Evolutionary conservation across 2,329 filamentous ascomycete genomes (phyloP), one percentile per base, ranked within the genome.

Genomic region (Cercospora citrullina): DNA sequence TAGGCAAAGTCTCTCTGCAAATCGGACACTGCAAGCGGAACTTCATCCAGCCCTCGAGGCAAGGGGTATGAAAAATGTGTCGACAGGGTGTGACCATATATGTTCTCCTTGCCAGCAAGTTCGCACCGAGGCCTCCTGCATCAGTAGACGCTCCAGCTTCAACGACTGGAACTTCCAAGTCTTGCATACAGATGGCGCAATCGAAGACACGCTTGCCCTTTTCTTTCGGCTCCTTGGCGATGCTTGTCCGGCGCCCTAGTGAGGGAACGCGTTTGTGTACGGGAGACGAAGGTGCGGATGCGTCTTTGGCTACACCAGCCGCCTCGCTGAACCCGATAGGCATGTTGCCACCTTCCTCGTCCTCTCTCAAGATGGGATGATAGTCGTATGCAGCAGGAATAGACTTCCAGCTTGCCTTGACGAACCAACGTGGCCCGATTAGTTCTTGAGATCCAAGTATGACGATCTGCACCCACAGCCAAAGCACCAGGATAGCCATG

Each of bases 1-100:
- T 92, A 62, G 94, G 94, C 75, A 98, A 80, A 68, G 91, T 90
- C 81, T 97, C 94, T 73, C 95, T 86, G 80, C 95, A 98, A 72
- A 97, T 97, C 0, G 95, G 95, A 81, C 95, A 99, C 81, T 97
- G 93, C 75, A 99, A 80, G 67, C 94, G 84, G 78, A 96, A 93
- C 77, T 92, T 87, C 91, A 99, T 95, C 95, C 95, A 98, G 45
- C 93, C 93, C 81, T 98, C 94, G 73, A 99, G 82, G 79, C 95
- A 99, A 33, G 86, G 84, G 66, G 90, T 95, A 78, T 99, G 95
- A 78, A 99, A 99, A 60, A 98, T 93, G 81, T 99, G 95, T 65
- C 94, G 85, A 79, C 95, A 99, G 59, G 95, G 95, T 66, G 95
- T 99, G 23, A 98, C 92, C 95, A 99, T 99, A 81, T 98, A 98